phyloP scores from a whole-genome alignment of 2,329 filamentous ascomycete species.

The Alternaria tenuissima region DNA sequence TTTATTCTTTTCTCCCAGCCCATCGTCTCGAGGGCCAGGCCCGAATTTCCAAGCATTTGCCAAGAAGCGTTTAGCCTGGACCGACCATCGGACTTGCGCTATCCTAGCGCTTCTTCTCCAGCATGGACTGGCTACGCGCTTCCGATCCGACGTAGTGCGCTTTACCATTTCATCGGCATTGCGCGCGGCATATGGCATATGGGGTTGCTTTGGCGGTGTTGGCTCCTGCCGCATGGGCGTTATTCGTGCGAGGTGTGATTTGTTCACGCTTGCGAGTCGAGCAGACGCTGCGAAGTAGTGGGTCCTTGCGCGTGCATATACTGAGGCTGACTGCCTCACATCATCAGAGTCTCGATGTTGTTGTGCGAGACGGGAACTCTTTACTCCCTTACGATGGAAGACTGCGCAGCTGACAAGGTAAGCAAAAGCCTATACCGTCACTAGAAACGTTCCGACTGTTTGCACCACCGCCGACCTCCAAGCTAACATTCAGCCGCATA shows the following conservation, averaged over 20 bases:
- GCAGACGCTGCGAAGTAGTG: not conserved
- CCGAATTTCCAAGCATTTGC: constrained; percentile 54
- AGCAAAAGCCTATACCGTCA: not conserved
- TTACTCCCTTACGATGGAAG: constrained; percentile 40
- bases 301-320: not conserved
- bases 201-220: constrained; percentile 60
- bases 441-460: constrained; percentile 59
- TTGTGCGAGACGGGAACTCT: constrained; percentile 38
- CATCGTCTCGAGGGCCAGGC: constrained; percentile 46
- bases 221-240: constrained; percentile 64
- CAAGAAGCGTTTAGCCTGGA: constrained; percentile 57
- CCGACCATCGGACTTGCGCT: constrained; percentile 52
- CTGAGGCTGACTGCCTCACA: not conserved
- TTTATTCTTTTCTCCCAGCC: not conserved
- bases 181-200: constrained; percentile 64
- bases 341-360: not conserved
- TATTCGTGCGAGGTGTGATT: constrained; percentile 60
- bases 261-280: constrained; percentile 60
- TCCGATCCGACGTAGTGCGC: constrained; percentile 24
- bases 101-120: constrained; percentile 50
- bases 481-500: constrained; percentile 55
- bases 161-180: constrained; percentile 55
- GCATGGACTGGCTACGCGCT: constrained; percentile 22
- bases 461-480: constrained; percentile 61
- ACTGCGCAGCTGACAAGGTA: constrained; percentile 57